phyloP scores from a whole-genome alignment of 1,284 basidiomycete species.

The Amylostereum chailletii region DNA sequence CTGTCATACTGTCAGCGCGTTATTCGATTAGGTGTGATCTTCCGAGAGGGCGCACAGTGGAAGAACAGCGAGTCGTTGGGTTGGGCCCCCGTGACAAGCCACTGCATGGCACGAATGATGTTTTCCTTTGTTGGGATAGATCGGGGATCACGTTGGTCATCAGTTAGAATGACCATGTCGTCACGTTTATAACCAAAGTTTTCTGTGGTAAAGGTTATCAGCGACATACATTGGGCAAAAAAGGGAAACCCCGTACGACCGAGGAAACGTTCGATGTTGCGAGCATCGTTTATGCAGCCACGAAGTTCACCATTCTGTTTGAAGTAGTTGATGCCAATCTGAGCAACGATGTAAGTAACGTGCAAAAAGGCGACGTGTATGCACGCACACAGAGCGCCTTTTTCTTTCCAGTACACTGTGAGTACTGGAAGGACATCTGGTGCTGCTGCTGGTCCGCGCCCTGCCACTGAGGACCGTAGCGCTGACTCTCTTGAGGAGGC shows the following conservation, averaged over 20 bases:
- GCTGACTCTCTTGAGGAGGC: slow-evolving; percentile 57
- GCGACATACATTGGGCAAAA: not conserved
- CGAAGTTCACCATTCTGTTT: slow-evolving; percentile 53
- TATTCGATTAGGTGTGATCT: slow-evolving; percentile 65
- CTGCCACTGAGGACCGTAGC: slow-evolving; percentile 59
- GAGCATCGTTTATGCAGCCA: slow-evolving; percentile 87
- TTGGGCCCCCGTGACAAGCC: slow-evolving; percentile 76
- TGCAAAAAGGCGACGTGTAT: not conserved
- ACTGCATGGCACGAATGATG: slow-evolving; percentile 84
- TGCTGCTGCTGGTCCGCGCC: slow-evolving; percentile 37
- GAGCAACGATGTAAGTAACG: slow-evolving; percentile 1
- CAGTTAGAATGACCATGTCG: slow-evolving; percentile 85
- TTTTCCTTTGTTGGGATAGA: slow-evolving; percentile 74
- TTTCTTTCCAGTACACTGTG: slow-evolving; percentile 74
- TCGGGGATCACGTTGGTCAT: slow-evolving; percentile 57
- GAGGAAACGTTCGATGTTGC: slow-evolving; percentile 71
- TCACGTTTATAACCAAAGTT: slow-evolving; percentile 65
- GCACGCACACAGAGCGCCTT: slow-evolving; percentile 68
- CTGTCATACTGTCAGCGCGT: slow-evolving; percentile 52
- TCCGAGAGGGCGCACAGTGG: slow-evolving; percentile 70
- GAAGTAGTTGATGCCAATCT: slow-evolving; percentile 83
- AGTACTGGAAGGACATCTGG: slow-evolving; percentile 67
- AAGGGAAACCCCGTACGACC: slow-evolving; percentile 34
- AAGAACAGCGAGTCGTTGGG: slow-evolving; percentile 89
- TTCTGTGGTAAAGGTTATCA: slow-evolving; percentile 26